Evolutionary conservation across 2,329 filamentous ascomycete genomes (phyloP), one percentile per base, ranked within the genome.

Genomic region (Chaetomiaceae sp.): DNA sequence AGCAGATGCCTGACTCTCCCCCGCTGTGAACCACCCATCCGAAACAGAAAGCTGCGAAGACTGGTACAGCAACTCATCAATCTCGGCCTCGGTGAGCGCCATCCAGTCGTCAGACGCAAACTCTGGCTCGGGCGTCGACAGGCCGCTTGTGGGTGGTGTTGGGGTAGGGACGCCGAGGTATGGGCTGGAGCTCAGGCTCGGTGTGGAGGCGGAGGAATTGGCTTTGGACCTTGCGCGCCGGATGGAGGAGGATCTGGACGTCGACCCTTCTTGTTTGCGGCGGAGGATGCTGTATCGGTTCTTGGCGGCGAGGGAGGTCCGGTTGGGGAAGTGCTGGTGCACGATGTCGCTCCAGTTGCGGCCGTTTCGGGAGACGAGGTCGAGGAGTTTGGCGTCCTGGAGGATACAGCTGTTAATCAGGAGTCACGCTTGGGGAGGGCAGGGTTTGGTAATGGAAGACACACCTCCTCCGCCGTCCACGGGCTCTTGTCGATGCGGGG

Each of bases 291-390:
- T 61, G 50, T 60, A 64, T 1, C 62, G 44, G 58, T 64, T 64
- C 51, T 64, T 64, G 25, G 62, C 60, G 4, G 63, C 55, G 25
- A 64, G 55, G 4, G 62, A 60, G 4, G 63, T 64, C n/a, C 63
- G 58, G 14, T 61, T 62, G 23, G 63, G 62, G 17, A 63, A 62
- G 49, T 64, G 54, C 14, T 48, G 54, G 53, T 56, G 56, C 2
- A 63, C 61, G 20, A 64, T 64, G 34, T 61, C 59, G 43, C 59
- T 59, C 63, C 63, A 64, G 46, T 61, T 63, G 6, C 57, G 62
- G n/a, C 63, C 63, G 25, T 53, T 27, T n/a, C 54, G 51, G 33
- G 58, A 47, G 12, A 64, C 61, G 36, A 54, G 55, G 14, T 54
- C 48, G 29, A 63, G 49, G 19, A 64, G 55, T 15, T 40, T 54